phyloP scores from a whole-genome alignment of 768 basidiomycete genomes.

The Grammothele lineata region DNA sequence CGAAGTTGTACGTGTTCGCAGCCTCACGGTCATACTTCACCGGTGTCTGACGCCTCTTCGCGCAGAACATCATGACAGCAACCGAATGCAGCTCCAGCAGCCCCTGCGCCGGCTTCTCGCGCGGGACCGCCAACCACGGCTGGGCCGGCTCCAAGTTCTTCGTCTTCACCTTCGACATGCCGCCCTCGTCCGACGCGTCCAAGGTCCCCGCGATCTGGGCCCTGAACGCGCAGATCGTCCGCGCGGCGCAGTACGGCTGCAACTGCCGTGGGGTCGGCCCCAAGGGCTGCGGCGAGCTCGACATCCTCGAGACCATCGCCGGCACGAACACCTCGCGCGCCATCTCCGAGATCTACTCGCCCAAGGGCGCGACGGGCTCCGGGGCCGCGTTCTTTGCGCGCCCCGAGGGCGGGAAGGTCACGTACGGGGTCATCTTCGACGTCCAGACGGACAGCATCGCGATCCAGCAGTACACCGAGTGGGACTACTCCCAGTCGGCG shows the following conservation, averaged over 20 bases:
- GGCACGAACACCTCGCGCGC: constrained; percentile 17
- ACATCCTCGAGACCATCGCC: constrained; percentile 26
- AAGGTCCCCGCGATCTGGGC: constrained; percentile 27
- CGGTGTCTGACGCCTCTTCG: background rate
- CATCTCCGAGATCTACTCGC: constrained; percentile 29
- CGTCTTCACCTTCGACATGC: constrained; percentile 27
- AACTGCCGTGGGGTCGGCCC: constrained; percentile 28
- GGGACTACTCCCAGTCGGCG: constrained; percentile 23
- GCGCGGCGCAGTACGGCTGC: constrained; percentile 29
- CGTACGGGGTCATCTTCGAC: constrained; percentile 23
- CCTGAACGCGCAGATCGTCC: constrained; percentile 26
- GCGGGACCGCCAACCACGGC: constrained; percentile 27
- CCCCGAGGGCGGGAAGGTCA: constrained; percentile 14
- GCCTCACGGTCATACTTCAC: background rate
- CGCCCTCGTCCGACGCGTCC: constrained; percentile 14
- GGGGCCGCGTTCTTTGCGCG: constrained; percentile 22
- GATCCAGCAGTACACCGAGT: constrained; percentile 20
- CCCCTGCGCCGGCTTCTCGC: constrained; percentile 25
- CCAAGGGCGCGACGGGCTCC: constrained; percentile 27
- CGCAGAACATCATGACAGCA: constrained; percentile 27
- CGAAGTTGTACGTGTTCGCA: constrained; percentile 10
- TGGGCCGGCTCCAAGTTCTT: constrained; percentile 25
- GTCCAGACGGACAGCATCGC: constrained; percentile 25
- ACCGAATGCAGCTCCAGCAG: constrained; percentile 12
- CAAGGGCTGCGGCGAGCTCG: constrained; percentile 25